phyloP scores from a whole-genome alignment of 768 basidiomycete species.

The Pseudohyphozyma bogoriensis region DNA sequence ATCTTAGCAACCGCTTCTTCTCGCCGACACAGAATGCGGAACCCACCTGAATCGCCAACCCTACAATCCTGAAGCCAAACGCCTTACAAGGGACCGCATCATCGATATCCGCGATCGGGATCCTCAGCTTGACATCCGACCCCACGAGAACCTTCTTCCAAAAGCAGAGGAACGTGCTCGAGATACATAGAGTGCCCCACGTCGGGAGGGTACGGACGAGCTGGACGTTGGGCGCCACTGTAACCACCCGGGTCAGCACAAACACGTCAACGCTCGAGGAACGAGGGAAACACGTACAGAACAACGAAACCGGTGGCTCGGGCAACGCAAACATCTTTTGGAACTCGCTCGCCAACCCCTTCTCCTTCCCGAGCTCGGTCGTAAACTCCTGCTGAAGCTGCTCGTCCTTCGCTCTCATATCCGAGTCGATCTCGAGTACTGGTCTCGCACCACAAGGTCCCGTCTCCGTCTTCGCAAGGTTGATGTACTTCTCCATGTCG shows the following conservation, averaged over 20 bases:
- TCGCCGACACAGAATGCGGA: background rate
- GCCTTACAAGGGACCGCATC: background rate
- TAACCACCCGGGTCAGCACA: background rate
- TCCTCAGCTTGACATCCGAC: background rate
- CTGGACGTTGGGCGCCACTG: background rate
- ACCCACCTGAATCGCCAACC: background rate
- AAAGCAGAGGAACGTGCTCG: background rate
- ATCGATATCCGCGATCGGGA: background rate
- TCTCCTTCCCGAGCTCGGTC: too few species aligned
- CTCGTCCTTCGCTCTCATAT: background rate
- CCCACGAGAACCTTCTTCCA: background rate
- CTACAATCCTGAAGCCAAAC: background rate
- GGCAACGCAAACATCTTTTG: background rate
- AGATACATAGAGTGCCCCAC: background rate
- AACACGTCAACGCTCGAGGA: background rate
- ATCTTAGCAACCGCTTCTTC: too few species aligned
- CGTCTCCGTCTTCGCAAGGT: background rate
- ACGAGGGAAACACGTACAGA: background rate
- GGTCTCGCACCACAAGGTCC: background rate
- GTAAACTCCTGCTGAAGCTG: background rate
- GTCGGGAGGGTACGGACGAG: slow-evolving; percentile 1
- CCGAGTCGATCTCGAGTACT: background rate
- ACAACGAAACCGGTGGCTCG: background rate
- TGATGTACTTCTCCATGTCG: background rate
- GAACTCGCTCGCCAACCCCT: background rate